Percentiles rank a stretch among this genome's conserved stretches.
phyloP scores from a whole-genome alignment of 2,329 filamentous ascomycete genomes.

The Rhinocladiella mackenziei region DNA sequence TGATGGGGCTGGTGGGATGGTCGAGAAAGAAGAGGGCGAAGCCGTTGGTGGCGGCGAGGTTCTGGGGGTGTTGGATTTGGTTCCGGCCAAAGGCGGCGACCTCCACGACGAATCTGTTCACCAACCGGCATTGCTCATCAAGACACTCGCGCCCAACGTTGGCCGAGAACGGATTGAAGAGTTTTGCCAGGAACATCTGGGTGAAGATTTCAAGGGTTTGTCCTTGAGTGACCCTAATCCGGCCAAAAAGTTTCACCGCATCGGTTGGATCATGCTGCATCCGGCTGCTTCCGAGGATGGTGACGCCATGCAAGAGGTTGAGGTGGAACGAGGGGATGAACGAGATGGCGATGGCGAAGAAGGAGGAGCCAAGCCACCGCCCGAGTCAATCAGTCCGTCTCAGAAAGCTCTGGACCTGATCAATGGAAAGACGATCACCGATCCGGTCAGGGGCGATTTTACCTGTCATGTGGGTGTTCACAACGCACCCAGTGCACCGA shows the following conservation, averaged over 20 bases:
- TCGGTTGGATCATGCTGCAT: conserved; percentile 97
- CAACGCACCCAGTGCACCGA: conserved; percentile 75
- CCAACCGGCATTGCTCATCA: conserved; percentile 92
- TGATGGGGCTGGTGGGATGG: conserved; percentile 75
- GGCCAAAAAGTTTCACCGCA: conserved; percentile 92
- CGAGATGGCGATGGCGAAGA: conserved; percentile 68
- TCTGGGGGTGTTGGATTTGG: conserved; percentile 82
- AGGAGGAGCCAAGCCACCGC: conserved; percentile 47
- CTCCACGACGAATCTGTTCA: conserved; percentile 82
- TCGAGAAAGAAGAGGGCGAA: conserved; percentile 95
- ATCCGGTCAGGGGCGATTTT: conserved; percentile 90
- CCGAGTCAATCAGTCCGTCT: conserved; percentile 51
- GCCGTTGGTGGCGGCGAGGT: conserved; percentile 88
- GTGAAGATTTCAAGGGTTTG: conserved; percentile 90
- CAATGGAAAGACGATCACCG: conserved; percentile 95
- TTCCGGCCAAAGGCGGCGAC: conserved; percentile 78
- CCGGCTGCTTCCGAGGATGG: conserved; percentile 65
- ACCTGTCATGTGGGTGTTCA: conserved; percentile 96
- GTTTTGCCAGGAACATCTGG: conserved; percentile 91
- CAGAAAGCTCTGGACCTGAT: conserved; percentile 90
- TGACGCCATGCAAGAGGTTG: conserved; percentile 47
- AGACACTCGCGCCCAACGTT: conserved; percentile 94
- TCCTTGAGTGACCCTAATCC: conserved; percentile 96
- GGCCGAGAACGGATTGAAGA: conserved; percentile 88
- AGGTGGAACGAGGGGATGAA: conserved; percentile 69